Percentiles rank a stretch among this genome's conserved stretches.
phyloP scores from a whole-genome alignment of 2,329 filamentous ascomycete species.

The Neonectria neomacrospora region DNA sequence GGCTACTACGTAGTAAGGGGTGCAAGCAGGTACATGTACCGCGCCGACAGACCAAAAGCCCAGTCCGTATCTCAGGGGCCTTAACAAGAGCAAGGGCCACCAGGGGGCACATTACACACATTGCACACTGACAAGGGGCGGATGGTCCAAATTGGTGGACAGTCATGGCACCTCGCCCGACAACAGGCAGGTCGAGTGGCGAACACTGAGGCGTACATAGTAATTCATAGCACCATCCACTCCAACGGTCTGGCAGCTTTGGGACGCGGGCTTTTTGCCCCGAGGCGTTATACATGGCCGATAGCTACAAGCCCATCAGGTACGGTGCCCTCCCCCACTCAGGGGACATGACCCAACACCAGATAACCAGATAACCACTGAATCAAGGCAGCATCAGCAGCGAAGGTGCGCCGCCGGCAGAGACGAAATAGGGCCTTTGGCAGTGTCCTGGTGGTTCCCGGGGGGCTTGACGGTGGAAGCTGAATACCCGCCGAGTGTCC shows the following conservation, averaged over 20 bases:
- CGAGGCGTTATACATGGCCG: not conserved
- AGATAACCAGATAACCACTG: not conserved
- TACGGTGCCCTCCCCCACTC: not conserved
- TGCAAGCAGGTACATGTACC: not conserved
- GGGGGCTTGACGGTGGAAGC: constrained; percentile 19
- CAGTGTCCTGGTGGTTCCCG: not conserved
- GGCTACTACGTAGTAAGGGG: no score
- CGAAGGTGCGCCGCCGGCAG: not conserved
- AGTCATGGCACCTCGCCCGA: not conserved
- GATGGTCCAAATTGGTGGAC: constrained; percentile 20
- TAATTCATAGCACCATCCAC: not conserved
- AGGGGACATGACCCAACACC: not conserved
- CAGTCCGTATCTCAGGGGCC: constrained; percentile 19
- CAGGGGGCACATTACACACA: constrained; percentile 40
- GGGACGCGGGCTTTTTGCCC: not conserved
- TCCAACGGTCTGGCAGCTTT: not conserved
- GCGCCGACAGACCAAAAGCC: not conserved
- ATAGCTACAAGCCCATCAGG: not conserved
- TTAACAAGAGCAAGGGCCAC: constrained; percentile 30
- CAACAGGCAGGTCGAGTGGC: not conserved
- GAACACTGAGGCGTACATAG: no score
- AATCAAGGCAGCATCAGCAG: not conserved
- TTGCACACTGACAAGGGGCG: constrained; percentile 19
- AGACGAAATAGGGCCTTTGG: not conserved
- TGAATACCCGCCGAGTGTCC: constrained; percentile 15